phyloP scores from a whole-genome alignment of 225 moss, liverwort and hornwort species.

The Pseudoscleropodium purum region DNA sequence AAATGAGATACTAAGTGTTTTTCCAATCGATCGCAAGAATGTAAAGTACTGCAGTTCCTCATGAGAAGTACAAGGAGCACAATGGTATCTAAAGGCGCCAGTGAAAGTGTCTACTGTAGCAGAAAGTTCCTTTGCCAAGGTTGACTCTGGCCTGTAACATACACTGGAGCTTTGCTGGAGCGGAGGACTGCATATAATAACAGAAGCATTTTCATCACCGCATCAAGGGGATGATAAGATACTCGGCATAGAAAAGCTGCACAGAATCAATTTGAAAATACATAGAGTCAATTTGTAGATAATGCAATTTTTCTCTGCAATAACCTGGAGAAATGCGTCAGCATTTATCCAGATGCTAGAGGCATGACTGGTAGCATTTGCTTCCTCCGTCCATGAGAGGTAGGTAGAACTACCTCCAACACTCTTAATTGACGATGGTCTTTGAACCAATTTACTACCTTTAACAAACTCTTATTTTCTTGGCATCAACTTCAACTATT shows the following conservation, averaged over 20 bases:
- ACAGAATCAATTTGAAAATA: not conserved
- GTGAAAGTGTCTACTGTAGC: not conserved
- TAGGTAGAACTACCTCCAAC: not conserved
- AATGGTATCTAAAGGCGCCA: not conserved
- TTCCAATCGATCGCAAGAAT: constrained; percentile 4
- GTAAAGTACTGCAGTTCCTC: not conserved
- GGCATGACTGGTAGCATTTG: not conserved
- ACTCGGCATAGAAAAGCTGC: constrained; percentile 87
- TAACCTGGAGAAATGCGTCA: not conserved
- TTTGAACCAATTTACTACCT: no score
- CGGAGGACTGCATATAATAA: not conserved
- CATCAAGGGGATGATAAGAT: constrained; percentile 73
- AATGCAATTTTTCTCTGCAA: not conserved
- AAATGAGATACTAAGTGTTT: not conserved
- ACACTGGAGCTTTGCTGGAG: not conserved
- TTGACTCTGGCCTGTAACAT: not conserved
- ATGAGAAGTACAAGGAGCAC: not conserved
- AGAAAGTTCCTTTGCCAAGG: not conserved
- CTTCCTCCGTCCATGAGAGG: not conserved
- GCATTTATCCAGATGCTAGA: not conserved
- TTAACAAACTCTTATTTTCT: not conserved
- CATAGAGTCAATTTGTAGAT: not conserved
- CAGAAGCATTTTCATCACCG: constrained; percentile 19
- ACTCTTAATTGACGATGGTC: not conserved
- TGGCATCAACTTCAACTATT: not conserved